Percentiles rank a stretch among this genome's conserved stretches.
These are phyloP conservation scores for Otatea glauca DNA, from an alignment of 176 grass and related monocot genomes.

Conservation along the genomic window DNA sequence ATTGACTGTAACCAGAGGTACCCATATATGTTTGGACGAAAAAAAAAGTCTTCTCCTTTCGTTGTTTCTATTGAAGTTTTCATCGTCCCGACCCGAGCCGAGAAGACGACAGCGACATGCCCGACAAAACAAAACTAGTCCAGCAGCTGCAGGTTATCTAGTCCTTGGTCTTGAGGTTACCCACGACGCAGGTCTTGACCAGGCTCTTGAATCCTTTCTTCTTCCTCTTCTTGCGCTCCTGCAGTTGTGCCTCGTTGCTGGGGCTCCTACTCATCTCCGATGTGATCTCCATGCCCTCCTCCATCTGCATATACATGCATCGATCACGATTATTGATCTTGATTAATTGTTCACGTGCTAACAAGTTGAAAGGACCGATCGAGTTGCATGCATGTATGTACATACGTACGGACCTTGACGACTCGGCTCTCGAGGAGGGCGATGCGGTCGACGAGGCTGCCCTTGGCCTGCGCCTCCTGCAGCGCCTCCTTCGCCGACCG, in stretches of 20 bases:
- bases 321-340: too few relatives aligned
- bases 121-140: too few relatives aligned
- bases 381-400: not conserved
- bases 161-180: constrained; percentile 29
- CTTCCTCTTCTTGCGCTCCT: not conserved
- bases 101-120: too few relatives aligned
- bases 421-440: constrained; percentile 35
- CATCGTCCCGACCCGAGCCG: too few relatives aligned
- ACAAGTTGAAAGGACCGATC: too few relatives aligned
- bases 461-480: constrained; percentile 42
- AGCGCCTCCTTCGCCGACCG: constrained; percentile 34
- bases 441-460: constrained; percentile 46
- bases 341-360: too few relatives aligned
- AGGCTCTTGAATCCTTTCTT: constrained; percentile 19
- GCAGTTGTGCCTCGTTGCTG: too few relatives aligned
- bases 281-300: constrained; percentile 28
- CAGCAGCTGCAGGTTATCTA: not conserved
- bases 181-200: constrained; percentile 43
- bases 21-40: too few relatives aligned
- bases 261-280: not conserved
- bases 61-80: too few relatives aligned
- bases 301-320: constrained; percentile 6
- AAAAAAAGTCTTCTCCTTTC: too few relatives aligned
- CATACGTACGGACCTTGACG: constrained; percentile 5
- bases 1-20: too few relatives aligned